Percentiles rank a stretch among this genome's conserved stretches.
Evolutionary conservation across 768 basidiomycete genomes (phyloP).

Genomic region (Lactifluus hygrophoroides): DNA sequence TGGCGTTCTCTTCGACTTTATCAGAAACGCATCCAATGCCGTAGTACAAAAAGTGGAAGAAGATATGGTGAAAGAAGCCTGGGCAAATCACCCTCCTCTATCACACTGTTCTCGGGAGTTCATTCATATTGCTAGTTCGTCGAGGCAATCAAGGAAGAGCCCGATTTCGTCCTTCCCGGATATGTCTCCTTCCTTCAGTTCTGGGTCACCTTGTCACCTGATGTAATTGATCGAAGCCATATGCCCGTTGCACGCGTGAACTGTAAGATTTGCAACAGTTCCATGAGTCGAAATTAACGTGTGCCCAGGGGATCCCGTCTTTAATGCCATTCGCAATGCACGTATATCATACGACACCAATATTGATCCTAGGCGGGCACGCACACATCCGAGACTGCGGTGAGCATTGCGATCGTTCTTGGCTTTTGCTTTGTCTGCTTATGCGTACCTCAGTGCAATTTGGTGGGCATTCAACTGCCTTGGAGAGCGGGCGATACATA

Average conservation of each 20-base stretch:
- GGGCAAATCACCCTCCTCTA: slow-evolving; percentile 39
- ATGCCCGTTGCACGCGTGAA: slow-evolving; percentile 72
- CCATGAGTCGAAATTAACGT: not conserved
- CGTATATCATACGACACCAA: slow-evolving; percentile 69
- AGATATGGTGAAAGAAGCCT: slow-evolving; percentile 71
- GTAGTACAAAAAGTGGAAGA: slow-evolving; percentile 66
- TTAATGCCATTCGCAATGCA: slow-evolving; percentile 62
- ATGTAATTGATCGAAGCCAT: slow-evolving; percentile 39
- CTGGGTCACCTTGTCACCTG: not conserved
- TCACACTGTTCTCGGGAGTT: not conserved
- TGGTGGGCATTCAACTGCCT: slow-evolving; percentile 67
- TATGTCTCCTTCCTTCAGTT: slow-evolving; percentile 27
- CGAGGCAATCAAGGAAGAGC: slow-evolving; percentile 70
- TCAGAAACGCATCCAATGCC: slow-evolving; percentile 58
- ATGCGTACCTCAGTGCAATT: slow-evolving; percentile 41
- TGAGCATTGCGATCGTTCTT: slow-evolving; percentile 27
- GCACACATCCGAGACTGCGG: slow-evolving; percentile 74
- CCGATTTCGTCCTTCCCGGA: slow-evolving; percentile 76
- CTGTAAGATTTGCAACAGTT: slow-evolving; percentile 35
- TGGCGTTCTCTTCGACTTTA: slow-evolving; percentile 74
- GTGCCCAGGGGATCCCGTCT: slow-evolving; percentile 55
- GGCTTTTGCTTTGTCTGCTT: not conserved
- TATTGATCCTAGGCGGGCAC: slow-evolving; percentile 79
- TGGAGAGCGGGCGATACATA: slow-evolving; percentile 86
- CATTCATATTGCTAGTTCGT: slow-evolving; percentile 41